Conservation (phyloP, 768 basidiomycete species). For the Dacryopinax spathularia region DNA sequence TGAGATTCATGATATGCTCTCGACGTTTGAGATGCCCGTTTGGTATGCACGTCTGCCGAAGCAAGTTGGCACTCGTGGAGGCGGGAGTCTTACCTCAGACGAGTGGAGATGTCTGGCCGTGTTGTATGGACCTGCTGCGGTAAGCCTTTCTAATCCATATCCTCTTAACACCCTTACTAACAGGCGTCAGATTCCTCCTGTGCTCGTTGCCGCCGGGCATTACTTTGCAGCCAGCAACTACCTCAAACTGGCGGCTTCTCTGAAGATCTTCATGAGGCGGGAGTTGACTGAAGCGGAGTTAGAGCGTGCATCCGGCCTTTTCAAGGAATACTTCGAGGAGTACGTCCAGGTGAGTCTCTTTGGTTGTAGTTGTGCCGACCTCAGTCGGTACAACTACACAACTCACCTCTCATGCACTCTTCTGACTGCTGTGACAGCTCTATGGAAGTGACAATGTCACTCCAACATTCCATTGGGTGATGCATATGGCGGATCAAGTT, state of each 20-base stretch:
- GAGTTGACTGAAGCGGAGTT: neutral
- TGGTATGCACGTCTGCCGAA: too few species aligned
- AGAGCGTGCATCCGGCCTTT: neutral
- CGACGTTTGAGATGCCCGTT: too few species aligned
- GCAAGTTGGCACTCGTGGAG: too few species aligned
- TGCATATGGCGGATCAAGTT: neutral
- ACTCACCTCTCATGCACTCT: neutral
- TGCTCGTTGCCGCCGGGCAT: too few species aligned
- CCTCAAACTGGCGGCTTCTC: neutral
- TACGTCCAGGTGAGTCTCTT: neutral
- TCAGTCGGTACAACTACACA: neutral
- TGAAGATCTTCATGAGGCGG: neutral
- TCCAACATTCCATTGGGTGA: neutral
- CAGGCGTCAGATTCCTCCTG: too few species aligned
- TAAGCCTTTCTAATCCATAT: too few species aligned
- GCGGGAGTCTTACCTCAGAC: too few species aligned
- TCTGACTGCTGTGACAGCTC: neutral
- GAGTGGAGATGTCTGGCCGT: too few species aligned
- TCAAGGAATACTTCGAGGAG: neutral
- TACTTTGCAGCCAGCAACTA: neutral
- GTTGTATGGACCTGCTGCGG: too few species aligned
- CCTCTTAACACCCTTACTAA: too few species aligned
- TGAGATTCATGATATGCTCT: neutral
- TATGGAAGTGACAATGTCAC: neutral
- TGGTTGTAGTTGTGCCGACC: too few species aligned